Evolutionary conservation across 306 rosid species (phyloP), one percentile per base, ranked within the genome.

Genomic region (Casuarina glauca): DNA sequence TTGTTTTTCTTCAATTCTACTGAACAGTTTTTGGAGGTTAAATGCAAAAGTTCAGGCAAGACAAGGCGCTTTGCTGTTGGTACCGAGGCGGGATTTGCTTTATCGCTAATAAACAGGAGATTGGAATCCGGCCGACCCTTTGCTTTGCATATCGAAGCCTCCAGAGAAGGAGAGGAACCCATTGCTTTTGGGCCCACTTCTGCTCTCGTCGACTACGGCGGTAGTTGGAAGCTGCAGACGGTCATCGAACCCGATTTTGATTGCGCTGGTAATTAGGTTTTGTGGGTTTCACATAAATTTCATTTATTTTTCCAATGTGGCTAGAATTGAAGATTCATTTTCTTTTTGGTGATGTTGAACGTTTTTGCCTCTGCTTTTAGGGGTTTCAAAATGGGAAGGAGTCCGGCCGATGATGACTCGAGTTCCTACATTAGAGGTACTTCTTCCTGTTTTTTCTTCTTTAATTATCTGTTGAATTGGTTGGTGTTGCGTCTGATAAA

Each of bases 151-250:
- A 83, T 93, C 44, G 96, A 93, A 86, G 96, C 97, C 44, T 80
- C 76, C 7, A 90, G 85, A 80, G 84, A 87, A 62, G 89, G 82
- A 0, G 89, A 93, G 70, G 97, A 87, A 85, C 86, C 97, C 70
- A 88, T 93, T n/a, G 86, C 79, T 74, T 93, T 93, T 20, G 93
- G 96, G 5, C 89, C 96, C 20, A 87, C 66, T 61, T 83, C 96
- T 6, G 19, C 73, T 78, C 92, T 93, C 10, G 79, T 83, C 43
- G 42, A 86, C 41, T 90, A 74, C 50, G 96, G 96, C 42, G 57
- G 74, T 3, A 84, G 84, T 19, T 93, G 97, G 97, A 82, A 73
- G 26, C 75, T 93, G 41, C 93, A 86, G 74, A 89, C 97, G 1
- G 87, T 85, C 52, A 78, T 86, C 12, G 81, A 84, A 53, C 4